Conservation (phyloP, 2,329 filamentous ascomycete species). For the Penicillium corylophilum region DNA sequence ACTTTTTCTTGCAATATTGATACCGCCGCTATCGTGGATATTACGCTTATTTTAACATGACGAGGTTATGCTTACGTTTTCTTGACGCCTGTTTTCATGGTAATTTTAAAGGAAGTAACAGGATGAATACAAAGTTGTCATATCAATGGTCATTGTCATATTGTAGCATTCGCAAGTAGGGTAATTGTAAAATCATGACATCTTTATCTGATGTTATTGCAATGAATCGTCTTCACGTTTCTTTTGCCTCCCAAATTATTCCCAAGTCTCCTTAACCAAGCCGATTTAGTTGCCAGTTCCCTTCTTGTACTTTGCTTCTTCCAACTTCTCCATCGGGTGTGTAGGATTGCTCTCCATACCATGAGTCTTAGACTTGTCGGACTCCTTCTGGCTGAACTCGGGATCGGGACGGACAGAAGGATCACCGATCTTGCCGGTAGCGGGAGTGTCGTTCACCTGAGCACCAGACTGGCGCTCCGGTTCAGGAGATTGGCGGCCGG, state of each 20-base stretch:
- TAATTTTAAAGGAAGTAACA: slow-evolving; percentile 10
- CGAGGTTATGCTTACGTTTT: slow-evolving; percentile 15
- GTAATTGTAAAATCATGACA: neutral
- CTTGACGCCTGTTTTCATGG: slow-evolving; percentile 2
- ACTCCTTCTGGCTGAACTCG: slow-evolving; percentile 19
- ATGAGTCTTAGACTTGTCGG: slow-evolving; percentile 28
- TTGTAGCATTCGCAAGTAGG: neutral
- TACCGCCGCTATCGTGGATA: neutral
- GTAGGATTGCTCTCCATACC: slow-evolving; percentile 43
- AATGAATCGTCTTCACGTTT: neutral
- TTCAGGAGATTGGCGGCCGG: slow-evolving; percentile 75
- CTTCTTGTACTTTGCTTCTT: slow-evolving; percentile 35
- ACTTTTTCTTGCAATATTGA: slow-evolving; percentile 6
- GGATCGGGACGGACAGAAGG: slow-evolving; percentile 5
- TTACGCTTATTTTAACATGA: neutral
- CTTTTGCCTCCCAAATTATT: neutral
- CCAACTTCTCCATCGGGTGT: slow-evolving; percentile 40
- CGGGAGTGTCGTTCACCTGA: slow-evolving; percentile 62
- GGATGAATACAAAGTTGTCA: slow-evolving; percentile 7
- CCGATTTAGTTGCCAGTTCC: neutral
- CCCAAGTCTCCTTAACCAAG: no score
- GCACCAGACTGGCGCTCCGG: slow-evolving; percentile 66
- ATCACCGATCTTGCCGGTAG: slow-evolving; percentile 54
- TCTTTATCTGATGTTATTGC: neutral
- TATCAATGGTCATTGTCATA: neutral